Evolutionary conservation across 2,329 filamentous ascomycete species (phyloP), one percentile per base, ranked within the genome.

Genomic region (Aspergillus jensenii): DNA sequence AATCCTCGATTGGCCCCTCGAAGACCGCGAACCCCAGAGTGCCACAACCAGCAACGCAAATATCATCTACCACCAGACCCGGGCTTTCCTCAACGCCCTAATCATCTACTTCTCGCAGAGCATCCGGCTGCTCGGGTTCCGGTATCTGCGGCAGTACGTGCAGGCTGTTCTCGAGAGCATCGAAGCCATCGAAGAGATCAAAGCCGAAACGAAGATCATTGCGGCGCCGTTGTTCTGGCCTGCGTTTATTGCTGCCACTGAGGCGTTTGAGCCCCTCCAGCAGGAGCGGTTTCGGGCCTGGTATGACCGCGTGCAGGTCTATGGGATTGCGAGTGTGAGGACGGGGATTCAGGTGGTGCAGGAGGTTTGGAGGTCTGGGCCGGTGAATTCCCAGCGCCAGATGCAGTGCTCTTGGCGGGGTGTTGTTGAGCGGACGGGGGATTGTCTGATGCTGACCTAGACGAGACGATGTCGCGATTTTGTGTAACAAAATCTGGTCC

Each of bases 191-290:
- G 57, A 56, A 33, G 25, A 39, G 7, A 25, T 59, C 3, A 59
- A 59, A 23, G 39, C 46, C 6, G 47, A 59, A 23, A 45, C 33
- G 6, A 21, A 59, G 14, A 17, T 56, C 8, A 21, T 44, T 2
- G 52, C 57, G 5, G 37, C 52, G 4, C 57, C 57, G 8, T 41
- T 59, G 12, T 59, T 37, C 25, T 59, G 52, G 57, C 57, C 57
- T 8, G 57, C 57, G 3, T 59, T 59, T 35, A 56, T 59, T 6
- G 52, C 15, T 2, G 57, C 57, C 4, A 59, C 21, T 4, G 57
- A 59, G 31, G 52, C 57, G 7, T 59, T 59, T 35, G 57, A 59
- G 7, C n/a, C 40, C 4, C 52, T 12, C 6, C 53, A 37, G 8
- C 52, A 59, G 33, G 53, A 59, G 6, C 47, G 57, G 6, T 59